Evolutionary conservation across 176 grass and related monocot genomes (phyloP).

Genomic region (Carex parvula): DNA sequence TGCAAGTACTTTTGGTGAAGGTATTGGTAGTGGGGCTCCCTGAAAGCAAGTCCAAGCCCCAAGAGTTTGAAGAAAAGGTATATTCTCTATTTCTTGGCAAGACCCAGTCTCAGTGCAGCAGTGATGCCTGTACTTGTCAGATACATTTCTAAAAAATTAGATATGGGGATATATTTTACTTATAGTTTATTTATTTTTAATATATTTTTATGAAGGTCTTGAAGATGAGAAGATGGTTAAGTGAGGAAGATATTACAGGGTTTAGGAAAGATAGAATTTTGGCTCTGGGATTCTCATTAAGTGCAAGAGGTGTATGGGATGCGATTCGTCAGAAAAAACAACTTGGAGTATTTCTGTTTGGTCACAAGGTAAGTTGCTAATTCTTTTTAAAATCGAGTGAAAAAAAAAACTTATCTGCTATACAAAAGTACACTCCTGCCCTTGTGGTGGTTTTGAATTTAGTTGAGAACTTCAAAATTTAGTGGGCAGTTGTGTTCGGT

Average conservation of each 20-base stretch:
- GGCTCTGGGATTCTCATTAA: slow-evolving; percentile 31
- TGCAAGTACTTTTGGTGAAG: slow-evolving; percentile 20
- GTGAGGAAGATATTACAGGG: not conserved
- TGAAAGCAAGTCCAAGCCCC: slow-evolving; percentile 24
- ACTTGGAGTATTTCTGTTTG: slow-evolving; percentile 23
- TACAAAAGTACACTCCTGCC: not conserved
- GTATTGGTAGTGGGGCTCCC: slow-evolving; percentile 27
- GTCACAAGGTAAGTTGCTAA: slow-evolving; percentile 16
- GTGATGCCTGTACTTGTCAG: not conserved
- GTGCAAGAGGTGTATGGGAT: slow-evolving; percentile 34
- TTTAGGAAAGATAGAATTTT: slow-evolving; percentile 27
- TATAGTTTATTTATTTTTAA: slow-evolving; percentile 5
- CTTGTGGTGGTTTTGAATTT: not conserved
- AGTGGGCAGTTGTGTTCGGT: not conserved
- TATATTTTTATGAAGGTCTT: slow-evolving; percentile 14
- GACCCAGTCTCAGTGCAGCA: not conserved
- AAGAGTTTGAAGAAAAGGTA: slow-evolving; percentile 33
- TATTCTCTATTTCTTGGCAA: slow-evolving; percentile 4
- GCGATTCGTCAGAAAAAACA: slow-evolving; percentile 32
- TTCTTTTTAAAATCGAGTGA: not conserved
- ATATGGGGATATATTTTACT: not conserved
- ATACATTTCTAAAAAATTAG: not conserved
- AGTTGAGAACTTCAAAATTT: not conserved
- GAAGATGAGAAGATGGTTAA: slow-evolving; percentile 26
- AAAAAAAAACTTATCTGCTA: not conserved